Evolutionary conservation across 805 yeast genomes (phyloP).

Genomic region (Torulaspora delbrueckii): DNA sequence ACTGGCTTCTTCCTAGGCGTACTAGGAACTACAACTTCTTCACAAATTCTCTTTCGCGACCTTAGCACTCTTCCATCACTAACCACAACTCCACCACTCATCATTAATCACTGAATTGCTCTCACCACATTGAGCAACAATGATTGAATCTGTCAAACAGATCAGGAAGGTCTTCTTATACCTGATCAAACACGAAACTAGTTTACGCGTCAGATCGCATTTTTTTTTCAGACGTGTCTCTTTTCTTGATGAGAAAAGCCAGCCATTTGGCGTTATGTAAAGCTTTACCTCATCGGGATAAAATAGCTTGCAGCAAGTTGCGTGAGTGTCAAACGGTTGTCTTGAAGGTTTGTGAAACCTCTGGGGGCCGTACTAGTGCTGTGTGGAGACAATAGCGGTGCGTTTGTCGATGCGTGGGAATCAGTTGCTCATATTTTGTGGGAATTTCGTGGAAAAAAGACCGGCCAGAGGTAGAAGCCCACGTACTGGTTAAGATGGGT

Average conservation of each 20-base stretch:
- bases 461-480: not conserved
- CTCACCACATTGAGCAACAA: not conserved
- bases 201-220: slow-evolving; percentile 7
- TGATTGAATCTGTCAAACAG: not conserved
- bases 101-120: not conserved
- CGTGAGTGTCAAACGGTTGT: not conserved
- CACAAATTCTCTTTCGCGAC: slow-evolving; percentile 5
- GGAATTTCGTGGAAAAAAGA: not conserved
- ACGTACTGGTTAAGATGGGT: no score
- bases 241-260: not conserved
- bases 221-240: slow-evolving; percentile 10
- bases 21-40: slow-evolving; percentile 4
- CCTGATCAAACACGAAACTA: slow-evolving; percentile 3
- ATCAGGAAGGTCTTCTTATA: not conserved
- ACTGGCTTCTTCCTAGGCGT: slow-evolving; percentile 6
- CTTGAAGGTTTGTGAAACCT: not conserved
- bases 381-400: not conserved
- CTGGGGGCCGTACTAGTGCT: not conserved
- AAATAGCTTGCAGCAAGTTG: not conserved
- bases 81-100: not conserved
- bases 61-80: slow-evolving; percentile 5
- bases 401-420: not conserved
- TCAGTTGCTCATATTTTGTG: not conserved
- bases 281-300: slow-evolving; percentile 5
- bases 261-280: slow-evolving; percentile 4